These are phyloP conservation scores for Actinomucor elegans DNA, from an alignment of 371 early-diverging fungal genomes.

Conservation along the genomic window DNA sequence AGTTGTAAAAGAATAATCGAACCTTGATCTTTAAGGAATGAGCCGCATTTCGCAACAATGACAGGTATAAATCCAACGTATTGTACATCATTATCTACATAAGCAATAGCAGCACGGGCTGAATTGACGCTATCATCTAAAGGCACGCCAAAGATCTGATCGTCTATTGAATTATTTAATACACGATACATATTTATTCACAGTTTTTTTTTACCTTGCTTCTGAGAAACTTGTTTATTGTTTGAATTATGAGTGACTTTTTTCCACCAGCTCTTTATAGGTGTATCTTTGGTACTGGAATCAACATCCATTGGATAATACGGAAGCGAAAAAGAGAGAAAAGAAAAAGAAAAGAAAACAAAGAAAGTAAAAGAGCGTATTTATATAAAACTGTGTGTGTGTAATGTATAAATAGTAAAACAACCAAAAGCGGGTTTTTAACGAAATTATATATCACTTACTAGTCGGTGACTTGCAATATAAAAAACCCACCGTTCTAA, in stretches of 20 bases:
- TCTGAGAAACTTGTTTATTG: constrained; percentile 17
- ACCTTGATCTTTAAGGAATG: constrained; percentile 52
- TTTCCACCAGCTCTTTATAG: constrained; percentile 35
- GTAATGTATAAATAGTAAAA: constrained; percentile 4
- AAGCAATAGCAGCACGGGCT: constrained; percentile 30
- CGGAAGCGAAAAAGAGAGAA: background rate
- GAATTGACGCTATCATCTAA: constrained; percentile 25
- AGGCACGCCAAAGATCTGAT: constrained; percentile 35
- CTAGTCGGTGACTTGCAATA: background rate
- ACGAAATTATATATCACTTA: background rate
- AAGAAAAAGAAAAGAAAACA: constrained; percentile 6
- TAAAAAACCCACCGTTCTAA: background rate
- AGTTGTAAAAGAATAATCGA: too few species aligned
- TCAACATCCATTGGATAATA: constrained; percentile 14
- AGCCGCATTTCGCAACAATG: constrained; percentile 55
- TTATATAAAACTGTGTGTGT: constrained; percentile 3
- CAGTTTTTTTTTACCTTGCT: constrained; percentile 18
- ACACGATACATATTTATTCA: background rate
- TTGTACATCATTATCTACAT: constrained; percentile 27
- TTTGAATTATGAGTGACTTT: constrained; percentile 20
- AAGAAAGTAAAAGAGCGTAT: constrained; percentile 6
- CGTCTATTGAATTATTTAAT: constrained; percentile 1
- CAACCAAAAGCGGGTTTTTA: constrained; percentile 1
- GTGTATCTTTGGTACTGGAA: constrained; percentile 23
- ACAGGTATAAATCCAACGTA: constrained; percentile 47